A percentile compares a stretch with the other conserved stretches of the same genome.
phyloP scores from a whole-genome alignment of 176 grass and related monocot genomes.

The Hordeum vulgare region DNA sequence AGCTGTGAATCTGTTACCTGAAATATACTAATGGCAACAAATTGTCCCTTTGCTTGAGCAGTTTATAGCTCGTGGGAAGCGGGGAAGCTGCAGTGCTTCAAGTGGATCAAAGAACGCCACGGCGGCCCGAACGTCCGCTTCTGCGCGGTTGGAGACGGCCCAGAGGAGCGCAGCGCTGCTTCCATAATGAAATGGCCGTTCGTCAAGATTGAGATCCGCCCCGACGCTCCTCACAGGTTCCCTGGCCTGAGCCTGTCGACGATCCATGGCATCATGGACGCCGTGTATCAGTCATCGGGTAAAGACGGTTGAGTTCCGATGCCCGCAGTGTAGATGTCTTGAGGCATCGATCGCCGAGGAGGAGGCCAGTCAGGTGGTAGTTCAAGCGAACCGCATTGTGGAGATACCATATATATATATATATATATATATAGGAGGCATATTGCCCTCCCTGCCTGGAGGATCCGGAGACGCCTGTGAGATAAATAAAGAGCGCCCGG shows the following conservation, averaged over 20 bases:
- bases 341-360: background rate
- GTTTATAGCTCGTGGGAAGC: constrained; percentile 97
- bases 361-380: background rate
- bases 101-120: constrained; percentile 83
- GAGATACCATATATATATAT: constrained; percentile 1
- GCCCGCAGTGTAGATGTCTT: background rate
- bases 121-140: constrained; percentile 60
- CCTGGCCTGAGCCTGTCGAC: constrained; percentile 57
- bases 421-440: background rate
- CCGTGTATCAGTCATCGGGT: constrained; percentile 47
- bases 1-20: background rate
- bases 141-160: constrained; percentile 78
- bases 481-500: background rate
- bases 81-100: constrained; percentile 91
- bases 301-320: constrained; percentile 34
- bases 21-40: background rate
- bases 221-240: constrained; percentile 54
- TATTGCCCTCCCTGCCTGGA: background rate
- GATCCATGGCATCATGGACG: constrained; percentile 54
- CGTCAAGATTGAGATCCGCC: constrained; percentile 72
- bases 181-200: constrained; percentile 83
- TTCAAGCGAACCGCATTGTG: constrained; percentile 6
- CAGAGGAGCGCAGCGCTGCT: constrained; percentile 69
- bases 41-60: constrained; percentile 6
- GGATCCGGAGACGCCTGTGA: background rate